Conservation (phyloP, 75 land plant species). For the Cryptomeria japonica region DNA sequence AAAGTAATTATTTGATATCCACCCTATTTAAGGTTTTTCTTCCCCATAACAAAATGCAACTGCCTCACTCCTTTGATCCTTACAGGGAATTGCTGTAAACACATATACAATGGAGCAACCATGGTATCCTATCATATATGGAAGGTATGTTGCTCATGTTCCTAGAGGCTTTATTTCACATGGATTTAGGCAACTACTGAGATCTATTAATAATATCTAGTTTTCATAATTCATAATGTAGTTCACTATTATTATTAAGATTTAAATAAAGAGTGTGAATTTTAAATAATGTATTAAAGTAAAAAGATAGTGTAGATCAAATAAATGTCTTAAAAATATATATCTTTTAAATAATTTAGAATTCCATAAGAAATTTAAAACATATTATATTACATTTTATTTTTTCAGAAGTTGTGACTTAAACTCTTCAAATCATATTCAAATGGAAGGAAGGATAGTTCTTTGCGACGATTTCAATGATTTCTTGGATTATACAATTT, state of each 20-base stretch:
- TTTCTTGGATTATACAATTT: neutral
- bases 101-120: neutral
- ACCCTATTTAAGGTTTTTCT: too few species aligned
- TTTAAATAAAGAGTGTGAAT: too few species aligned
- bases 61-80: neutral
- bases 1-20: too few species aligned
- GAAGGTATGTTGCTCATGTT: neutral
- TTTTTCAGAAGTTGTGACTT: conserved; percentile 16
- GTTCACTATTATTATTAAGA: too few species aligned
- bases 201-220: too few species aligned
- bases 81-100: conserved; percentile 6
- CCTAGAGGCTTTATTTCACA: neutral
- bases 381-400: neutral
- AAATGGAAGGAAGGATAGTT: conserved; percentile 33
- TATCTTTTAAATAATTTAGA: too few species aligned
- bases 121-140: conserved; percentile 6
- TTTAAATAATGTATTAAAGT: too few species aligned
- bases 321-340: too few species aligned
- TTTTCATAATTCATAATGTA: too few species aligned
- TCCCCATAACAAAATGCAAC: too few species aligned
- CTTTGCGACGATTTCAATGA: conserved; percentile 10
- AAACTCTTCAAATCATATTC: conserved; percentile 14
- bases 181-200: neutral
- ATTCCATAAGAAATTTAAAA: neutral
- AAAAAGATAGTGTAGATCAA: too few species aligned